These are phyloP conservation scores for Simmondsia chinensis DNA, from an alignment of 148 eudicot genomes.

Conservation along the genomic window DNA sequence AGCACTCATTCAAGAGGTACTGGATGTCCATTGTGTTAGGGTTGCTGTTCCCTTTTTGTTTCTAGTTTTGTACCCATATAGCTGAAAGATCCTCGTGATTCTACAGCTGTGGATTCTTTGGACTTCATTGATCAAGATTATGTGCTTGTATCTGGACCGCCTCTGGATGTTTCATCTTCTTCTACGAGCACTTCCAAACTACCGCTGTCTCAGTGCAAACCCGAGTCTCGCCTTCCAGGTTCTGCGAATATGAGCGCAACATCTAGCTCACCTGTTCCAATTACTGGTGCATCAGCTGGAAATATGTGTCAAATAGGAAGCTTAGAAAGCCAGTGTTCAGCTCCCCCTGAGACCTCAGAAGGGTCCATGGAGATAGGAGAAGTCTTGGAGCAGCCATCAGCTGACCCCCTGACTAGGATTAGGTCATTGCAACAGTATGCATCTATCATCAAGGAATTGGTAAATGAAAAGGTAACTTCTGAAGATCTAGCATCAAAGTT, in stretches of 20 bases:
- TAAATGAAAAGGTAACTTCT: constrained; percentile 57
- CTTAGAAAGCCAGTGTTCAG: constrained; percentile 55
- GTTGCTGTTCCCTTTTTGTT: neutral
- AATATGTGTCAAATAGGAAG: constrained; percentile 27
- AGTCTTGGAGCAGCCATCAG: constrained; percentile 54
- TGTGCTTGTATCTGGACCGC: constrained; percentile 78
- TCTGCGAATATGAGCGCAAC: constrained; percentile 25
- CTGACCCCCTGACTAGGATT: constrained; percentile 55
- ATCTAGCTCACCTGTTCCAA: constrained; percentile 42
- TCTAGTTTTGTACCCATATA: neutral
- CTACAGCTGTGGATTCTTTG: constrained; percentile 57
- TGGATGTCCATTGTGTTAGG: constrained; percentile 1
- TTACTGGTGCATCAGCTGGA: constrained; percentile 33
- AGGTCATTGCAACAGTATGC: constrained; percentile 71
- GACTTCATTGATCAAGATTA: constrained; percentile 86
- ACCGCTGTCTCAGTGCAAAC: constrained; percentile 32
- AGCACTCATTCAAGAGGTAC: constrained; percentile 46
- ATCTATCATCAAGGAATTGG: constrained; percentile 61
- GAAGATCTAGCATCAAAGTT: neutral
- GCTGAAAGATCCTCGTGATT: constrained; percentile 3
- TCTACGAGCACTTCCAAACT: constrained; percentile 43
- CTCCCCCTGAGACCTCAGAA: constrained; percentile 55
- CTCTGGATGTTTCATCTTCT: constrained; percentile 44
- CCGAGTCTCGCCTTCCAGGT: constrained; percentile 25
- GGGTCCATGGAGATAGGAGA: constrained; percentile 56